Evolutionary conservation across 2,329 filamentous ascomycete species (phyloP), one percentile per base, ranked within the genome.

Genomic region (Helotiales sp.): DNA sequence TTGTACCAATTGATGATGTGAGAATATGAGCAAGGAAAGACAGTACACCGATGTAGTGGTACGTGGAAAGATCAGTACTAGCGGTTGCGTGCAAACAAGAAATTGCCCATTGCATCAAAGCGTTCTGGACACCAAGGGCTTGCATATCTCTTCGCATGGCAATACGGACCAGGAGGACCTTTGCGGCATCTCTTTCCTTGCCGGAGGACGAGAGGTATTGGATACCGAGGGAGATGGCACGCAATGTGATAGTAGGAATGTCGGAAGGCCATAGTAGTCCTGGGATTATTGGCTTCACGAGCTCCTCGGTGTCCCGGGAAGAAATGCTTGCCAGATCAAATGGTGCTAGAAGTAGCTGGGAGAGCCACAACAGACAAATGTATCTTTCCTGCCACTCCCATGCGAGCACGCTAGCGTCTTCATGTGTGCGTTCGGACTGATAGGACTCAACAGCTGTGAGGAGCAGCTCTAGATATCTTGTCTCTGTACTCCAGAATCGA

Each of bases 261-360:
- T 83, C 75, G 1, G 71, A 65, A 0, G 87, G 83, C 73, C 89
- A 81, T 8, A 72, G 67, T 17, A 91, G 75, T 1, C 78, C 80
- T 0, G 74, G 67, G 1, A 84, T 75, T 2, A 62, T 64, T 0
- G 76, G 74, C 3, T 75, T 67, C 17, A 75, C 73, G 2, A 76
- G 70, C 57, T 81, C 76, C 30, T 81, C 79, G 17, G 77, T 72
- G 29, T 80, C 78, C 1, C 77, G 73, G 2, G 83, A 84, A 1
- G 93, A 97, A 60, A 99, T 93, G 2, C 90, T 92, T 2, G 87
- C 82, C 52, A 99, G 78, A 67, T 97, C 93, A 73, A 99, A 99
- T 0, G 95, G 95, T 1, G 91, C 91, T 30, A 93, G 81, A 57
- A 93, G 79, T 15, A 95, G 77, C 73, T 95, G 89, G 0, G 89